A percentile compares a stretch with the other conserved stretches of the same genome.
Conservation (phyloP, 2,329 filamentous ascomycete species). For the Coniochaeta pulveracea region DNA sequence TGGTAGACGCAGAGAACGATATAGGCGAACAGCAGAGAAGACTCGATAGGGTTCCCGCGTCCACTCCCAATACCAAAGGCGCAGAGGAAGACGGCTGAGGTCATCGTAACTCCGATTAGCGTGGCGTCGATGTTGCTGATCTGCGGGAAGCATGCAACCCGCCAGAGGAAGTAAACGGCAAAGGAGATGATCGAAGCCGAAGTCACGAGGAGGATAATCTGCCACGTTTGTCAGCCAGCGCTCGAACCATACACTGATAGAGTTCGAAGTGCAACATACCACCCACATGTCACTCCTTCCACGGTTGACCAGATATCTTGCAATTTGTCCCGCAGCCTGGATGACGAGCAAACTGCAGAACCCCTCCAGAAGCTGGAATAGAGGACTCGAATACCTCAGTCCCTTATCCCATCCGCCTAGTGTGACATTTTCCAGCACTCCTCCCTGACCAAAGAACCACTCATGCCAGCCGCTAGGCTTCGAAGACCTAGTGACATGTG, state of each 20-base stretch:
- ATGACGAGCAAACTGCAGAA: conserved; percentile 96
- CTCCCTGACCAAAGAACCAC: conserved; percentile 82
- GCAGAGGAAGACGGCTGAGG: conserved; percentile 83
- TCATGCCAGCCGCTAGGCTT: conserved; percentile 59
- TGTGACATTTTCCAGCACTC: conserved; percentile 66
- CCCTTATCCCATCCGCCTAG: conserved; percentile 84
- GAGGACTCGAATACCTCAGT: conserved; percentile 79
- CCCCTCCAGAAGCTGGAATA: conserved; percentile 90
- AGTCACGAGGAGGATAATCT: conserved; percentile 81
- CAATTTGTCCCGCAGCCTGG: conserved; percentile 88
- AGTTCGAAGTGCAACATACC: conserved; percentile 37
- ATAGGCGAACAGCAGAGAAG: conserved; percentile 90
- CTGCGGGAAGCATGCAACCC: conserved; percentile 85
- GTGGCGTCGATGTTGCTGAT: conserved; percentile 88
- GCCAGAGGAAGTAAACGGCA: conserved; percentile 92
- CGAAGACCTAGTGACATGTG: conserved; percentile 47
- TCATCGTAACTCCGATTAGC: conserved; percentile 84
- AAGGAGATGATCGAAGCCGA: conserved; percentile 89
- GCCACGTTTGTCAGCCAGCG: conserved; percentile 20
- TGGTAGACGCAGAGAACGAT: conserved; percentile 98
- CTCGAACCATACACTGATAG: background rate
- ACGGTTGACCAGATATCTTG: conserved; percentile 86
- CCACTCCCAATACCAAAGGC: conserved; percentile 91
- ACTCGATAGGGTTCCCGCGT: conserved; percentile 89
- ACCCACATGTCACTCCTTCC: conserved; percentile 95